These are phyloP conservation scores for Arbutus unedo DNA, from an alignment of 148 eudicot species.

Conservation along the genomic window DNA sequence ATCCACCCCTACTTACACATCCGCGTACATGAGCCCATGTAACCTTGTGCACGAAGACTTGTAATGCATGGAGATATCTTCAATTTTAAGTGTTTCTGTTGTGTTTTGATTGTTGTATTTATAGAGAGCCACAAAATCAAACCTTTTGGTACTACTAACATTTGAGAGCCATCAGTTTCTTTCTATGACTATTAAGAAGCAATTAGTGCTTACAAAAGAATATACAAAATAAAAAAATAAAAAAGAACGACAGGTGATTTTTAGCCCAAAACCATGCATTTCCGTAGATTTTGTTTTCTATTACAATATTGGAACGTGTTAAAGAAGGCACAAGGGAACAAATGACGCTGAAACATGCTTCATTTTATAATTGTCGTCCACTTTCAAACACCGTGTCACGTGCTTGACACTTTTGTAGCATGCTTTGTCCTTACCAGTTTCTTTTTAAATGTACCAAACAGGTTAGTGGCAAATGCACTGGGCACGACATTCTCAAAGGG, in stretches of 20 bases:
- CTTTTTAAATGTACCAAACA: constrained; percentile 18
- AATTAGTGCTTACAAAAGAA: not conserved
- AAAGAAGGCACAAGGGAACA: not conserved
- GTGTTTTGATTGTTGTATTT: not conserved
- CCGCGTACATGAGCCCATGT: not conserved
- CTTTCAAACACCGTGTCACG: not conserved
- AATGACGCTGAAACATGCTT: not conserved
- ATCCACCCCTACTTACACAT: not conserved
- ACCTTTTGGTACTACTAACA: not conserved
- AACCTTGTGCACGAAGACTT: not conserved
- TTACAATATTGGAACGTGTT: not conserved
- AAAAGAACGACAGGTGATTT: not conserved
- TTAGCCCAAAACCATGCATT: not conserved
- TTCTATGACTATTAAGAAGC: not conserved
- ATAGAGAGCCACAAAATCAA: not conserved
- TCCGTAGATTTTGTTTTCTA: not conserved
- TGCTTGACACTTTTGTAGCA: not conserved
- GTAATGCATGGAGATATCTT: not conserved
- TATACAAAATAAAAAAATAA: not conserved
- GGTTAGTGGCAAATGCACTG: constrained; percentile 87
- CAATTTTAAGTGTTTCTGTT: not conserved
- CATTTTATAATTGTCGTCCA: not conserved
- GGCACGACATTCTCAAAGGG: constrained; percentile 67
- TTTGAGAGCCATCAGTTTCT: not conserved
- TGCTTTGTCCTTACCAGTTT: not conserved